Percentiles rank a stretch among this genome's conserved stretches.
phyloP scores from a whole-genome alignment of 2,329 filamentous ascomycete genomes.

The Claviceps maximensis region DNA sequence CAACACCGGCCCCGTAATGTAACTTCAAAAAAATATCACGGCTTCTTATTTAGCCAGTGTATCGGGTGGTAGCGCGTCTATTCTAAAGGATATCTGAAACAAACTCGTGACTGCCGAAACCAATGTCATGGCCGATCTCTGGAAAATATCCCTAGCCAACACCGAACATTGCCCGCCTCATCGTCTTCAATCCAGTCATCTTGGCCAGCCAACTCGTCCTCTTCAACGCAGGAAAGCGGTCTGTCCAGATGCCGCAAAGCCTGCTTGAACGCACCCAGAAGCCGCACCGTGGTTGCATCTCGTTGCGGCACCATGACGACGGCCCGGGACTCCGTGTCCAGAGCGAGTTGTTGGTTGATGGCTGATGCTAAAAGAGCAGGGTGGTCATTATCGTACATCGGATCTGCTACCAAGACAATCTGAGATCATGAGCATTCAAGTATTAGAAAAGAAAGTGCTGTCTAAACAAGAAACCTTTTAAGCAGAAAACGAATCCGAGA shows the following conservation, averaged over 20 bases:
- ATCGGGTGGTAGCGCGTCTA: too few relatives aligned
- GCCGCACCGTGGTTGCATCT: conserved; percentile 48
- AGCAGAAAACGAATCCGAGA: too few relatives aligned
- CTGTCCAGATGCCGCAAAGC: conserved; percentile 41
- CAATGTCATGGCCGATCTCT: conserved; percentile 14
- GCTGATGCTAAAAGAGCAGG: conserved; percentile 59
- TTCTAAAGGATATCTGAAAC: not conserved
- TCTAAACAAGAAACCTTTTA: not conserved
- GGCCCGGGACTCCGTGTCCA: conserved; percentile 44
- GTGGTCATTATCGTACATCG: conserved; percentile 76
- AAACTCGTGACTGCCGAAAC: not conserved
- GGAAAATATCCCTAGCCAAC: conserved; percentile 54
- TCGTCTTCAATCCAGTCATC: conserved; percentile 59
- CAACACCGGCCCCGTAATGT: not conserved
- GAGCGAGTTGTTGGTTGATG: conserved; percentile 53
- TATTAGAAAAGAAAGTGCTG: not conserved
- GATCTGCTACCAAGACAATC: conserved; percentile 74
- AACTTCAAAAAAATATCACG: not conserved
- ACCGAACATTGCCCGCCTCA: conserved; percentile 38
- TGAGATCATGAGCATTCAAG: conserved; percentile 16
- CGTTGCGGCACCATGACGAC: conserved; percentile 73
- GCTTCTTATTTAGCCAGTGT: too few relatives aligned
- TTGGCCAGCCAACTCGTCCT: conserved; percentile 50
- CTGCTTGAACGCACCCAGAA: conserved; percentile 49
- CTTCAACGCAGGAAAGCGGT: conserved; percentile 38